Evolutionary conservation across 805 yeast species (phyloP), one percentile per base, ranked within the genome.

Genomic region (Spathaspora passalidarum): DNA sequence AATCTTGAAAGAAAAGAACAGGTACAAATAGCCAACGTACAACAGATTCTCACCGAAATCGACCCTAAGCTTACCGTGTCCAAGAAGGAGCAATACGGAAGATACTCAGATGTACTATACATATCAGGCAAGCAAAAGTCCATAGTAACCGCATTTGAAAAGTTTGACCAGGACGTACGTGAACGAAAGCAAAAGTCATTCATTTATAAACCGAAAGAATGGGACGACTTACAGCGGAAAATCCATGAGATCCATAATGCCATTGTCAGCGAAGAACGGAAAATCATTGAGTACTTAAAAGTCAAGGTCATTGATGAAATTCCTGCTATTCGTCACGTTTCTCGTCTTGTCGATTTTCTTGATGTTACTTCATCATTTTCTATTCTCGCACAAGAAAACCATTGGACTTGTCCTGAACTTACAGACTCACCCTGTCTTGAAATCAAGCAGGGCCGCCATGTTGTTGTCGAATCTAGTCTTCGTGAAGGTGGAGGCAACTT

Each of bases 401-500:
- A 78, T 25, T 72, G 90, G 40, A 81, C 77, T 0, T 67, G 88
- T 44, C 99, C 99, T 0, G 66, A 54, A 8, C 66, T 92, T 18
- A 76, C 76, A 25, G 64, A 76, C 1, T 67, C 78, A 2, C 67
- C 73, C 0, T 65, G 59, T 16, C 68, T 85, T 4, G 68, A 75
- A 0, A 77, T 90, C 8, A 57, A 57, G 1, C 77, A 72, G 1
- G 98, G 98, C 0, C 71, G 97, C 23, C 98, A 94, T 62, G 59
- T 88, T 11, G 90, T 89, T 13, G 98, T 92, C 2, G 97, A 92
- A 57, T 79, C 82, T 26, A 88, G 88, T 1, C 66, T 87, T 45
- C 73, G 67, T 39, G 60, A 67, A 1, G 65, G 67, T 19, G 79
- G 83, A 1, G 64, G 59, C 13, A 67, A 71, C 45, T 85, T 84